phyloP scores from a whole-genome alignment of 352 stramenopile species.

The Phytophthora syringae region DNA sequence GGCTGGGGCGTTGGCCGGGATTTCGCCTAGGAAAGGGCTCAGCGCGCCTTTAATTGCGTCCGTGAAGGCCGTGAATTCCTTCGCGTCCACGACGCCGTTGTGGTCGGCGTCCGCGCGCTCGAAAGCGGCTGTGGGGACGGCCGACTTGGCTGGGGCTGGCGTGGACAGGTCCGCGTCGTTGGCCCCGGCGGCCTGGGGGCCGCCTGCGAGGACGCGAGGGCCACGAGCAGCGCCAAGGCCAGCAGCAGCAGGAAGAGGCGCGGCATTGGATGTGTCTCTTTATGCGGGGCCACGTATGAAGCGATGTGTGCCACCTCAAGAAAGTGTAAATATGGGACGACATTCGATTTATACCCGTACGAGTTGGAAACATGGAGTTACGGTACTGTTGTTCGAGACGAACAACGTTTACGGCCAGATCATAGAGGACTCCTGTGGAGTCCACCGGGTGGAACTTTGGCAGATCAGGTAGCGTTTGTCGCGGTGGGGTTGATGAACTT shows the following conservation, averaged over 20 bases:
- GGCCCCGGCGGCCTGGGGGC: conserved; percentile 20
- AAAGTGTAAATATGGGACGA: too few relatives aligned
- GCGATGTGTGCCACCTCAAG: too few relatives aligned
- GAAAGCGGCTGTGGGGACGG: conserved; percentile 41
- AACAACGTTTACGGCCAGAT: too few relatives aligned
- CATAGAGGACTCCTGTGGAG: too few relatives aligned
- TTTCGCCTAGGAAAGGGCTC: conserved; percentile 49
- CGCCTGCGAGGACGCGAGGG: conserved; percentile 26
- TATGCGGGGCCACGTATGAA: too few relatives aligned
- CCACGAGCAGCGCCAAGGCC: conserved; percentile 29
- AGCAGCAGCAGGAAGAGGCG: conserved; percentile 30
- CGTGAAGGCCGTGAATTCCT: conserved; percentile 74
- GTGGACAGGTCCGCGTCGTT: conserved; percentile 20
- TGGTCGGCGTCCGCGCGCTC: conserved; percentile 73
- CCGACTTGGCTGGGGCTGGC: conserved; percentile 14
- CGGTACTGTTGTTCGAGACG: too few relatives aligned
- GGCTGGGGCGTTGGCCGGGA: conserved; percentile 23
- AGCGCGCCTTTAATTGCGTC: conserved; percentile 58
- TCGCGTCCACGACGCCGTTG: conserved; percentile 68
- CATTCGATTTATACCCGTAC: too few relatives aligned
- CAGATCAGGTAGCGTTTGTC: not conserved
- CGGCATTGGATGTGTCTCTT: conserved; percentile 8
- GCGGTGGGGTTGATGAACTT: not conserved
- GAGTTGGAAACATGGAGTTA: too few relatives aligned
- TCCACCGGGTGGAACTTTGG: too few relatives aligned